phyloP scores from a whole-genome alignment of 2,329 filamentous ascomycete species.

The Ophiostoma triangulosporum region DNA sequence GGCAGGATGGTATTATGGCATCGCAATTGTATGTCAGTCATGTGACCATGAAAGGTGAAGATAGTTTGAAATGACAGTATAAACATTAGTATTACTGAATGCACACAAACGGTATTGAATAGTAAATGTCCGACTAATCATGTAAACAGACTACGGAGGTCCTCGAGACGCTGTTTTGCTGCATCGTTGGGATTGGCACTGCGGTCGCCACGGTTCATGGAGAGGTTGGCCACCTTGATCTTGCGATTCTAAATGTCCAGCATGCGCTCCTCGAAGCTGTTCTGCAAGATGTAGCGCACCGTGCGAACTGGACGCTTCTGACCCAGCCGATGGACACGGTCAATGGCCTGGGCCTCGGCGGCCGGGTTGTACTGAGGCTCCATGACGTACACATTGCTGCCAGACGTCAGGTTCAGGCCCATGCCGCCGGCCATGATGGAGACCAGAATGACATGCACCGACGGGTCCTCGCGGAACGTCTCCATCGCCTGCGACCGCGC shows the following conservation, averaged over 20 bases:
- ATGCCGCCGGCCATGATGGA: constrained; percentile 87
- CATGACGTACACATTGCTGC: constrained; percentile 87
- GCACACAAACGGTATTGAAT: no score
- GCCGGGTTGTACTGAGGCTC: constrained; percentile 97
- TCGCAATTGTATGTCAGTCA: no score
- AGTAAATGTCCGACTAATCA: no score
- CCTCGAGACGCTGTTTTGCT: constrained; percentile 27
- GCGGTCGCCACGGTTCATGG: constrained; percentile 19
- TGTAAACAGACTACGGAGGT: constrained; percentile 42
- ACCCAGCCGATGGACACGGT: constrained; percentile 81
- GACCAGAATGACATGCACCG: constrained; percentile 69
- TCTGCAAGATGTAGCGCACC: constrained; percentile 75
- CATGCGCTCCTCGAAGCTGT: constrained; percentile 92
- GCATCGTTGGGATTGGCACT: constrained; percentile 32
- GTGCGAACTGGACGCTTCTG: constrained; percentile 84
- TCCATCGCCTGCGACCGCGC: constrained; percentile 65
- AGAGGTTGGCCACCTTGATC: constrained; percentile 71
- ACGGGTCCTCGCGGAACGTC: constrained; percentile 57
- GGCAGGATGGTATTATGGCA: no score
- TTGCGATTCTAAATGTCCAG: constrained; percentile 82
- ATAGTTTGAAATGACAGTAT: no score
- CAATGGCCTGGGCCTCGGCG: constrained; percentile 84
- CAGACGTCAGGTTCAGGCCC: constrained; percentile 79
- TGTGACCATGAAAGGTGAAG: no score
- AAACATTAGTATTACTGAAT: no score